Conservation (phyloP, 2,329 filamentous ascomycete species). For the Plectosphaerella cucumerina region DNA sequence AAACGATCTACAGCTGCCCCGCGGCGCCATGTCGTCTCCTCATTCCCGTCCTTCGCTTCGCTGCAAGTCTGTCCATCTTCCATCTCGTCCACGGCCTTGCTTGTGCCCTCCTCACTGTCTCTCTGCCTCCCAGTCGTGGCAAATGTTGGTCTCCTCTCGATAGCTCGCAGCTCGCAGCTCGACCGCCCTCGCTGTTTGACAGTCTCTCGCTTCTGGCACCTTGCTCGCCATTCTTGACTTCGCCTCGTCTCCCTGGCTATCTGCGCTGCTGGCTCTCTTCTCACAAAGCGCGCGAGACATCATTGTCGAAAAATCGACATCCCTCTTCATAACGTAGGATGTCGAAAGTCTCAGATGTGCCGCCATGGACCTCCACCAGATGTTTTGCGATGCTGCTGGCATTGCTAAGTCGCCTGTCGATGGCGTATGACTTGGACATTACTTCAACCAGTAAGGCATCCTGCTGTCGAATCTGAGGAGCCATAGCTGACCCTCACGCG, state of each 20-base stretch:
- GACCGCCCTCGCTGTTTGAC: background rate
- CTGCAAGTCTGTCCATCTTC: background rate
- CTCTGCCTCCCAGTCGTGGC: background rate
- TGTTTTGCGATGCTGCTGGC: constrained; percentile 17
- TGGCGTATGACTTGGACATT: constrained; percentile 31
- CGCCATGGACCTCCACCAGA: background rate
- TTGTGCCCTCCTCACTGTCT: background rate
- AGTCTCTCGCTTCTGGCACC: background rate
- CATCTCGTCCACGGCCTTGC: background rate
- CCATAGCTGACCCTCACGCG: background rate
- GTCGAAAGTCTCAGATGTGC: background rate
- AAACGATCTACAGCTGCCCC: too few species aligned
- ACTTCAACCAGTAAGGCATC: constrained; percentile 26
- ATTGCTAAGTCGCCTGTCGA: constrained; percentile 16
- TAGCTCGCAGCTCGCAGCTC: background rate
- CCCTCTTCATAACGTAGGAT: background rate
- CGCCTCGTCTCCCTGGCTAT: background rate
- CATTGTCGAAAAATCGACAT: background rate
- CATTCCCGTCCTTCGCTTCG: background rate
- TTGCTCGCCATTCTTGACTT: background rate
- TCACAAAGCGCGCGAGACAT: background rate
- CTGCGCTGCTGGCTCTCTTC: too few species aligned
- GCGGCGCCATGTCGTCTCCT: too few species aligned
- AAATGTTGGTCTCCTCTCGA: background rate
- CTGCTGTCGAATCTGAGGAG: constrained; percentile 1